Percentiles rank a stretch among this genome's conserved stretches.
Conservation (phyloP, 257 asterid genomes). For the Coffea eugenioides region DNA sequence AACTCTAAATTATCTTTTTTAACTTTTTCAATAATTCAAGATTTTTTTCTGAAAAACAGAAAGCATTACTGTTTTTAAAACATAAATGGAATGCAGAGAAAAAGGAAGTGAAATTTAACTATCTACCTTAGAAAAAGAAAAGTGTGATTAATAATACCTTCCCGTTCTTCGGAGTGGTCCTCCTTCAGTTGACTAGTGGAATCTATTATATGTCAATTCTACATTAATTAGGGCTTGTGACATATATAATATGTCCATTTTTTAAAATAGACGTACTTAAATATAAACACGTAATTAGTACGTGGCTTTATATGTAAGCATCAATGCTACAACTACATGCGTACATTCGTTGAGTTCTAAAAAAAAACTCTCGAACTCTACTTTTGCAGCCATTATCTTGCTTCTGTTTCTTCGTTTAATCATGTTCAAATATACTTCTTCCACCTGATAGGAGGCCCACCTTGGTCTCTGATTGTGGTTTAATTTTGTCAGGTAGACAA, state of each 20-base stretch:
- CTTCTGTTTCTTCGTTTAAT: background rate
- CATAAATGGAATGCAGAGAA: background rate
- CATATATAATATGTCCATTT: background rate
- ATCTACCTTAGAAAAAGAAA: background rate
- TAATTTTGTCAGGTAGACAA: conserved; percentile 5
- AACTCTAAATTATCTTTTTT: background rate
- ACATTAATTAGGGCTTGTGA: background rate
- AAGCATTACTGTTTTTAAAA: background rate
- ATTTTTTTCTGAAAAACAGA: background rate
- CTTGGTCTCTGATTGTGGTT: background rate
- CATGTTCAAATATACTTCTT: no score
- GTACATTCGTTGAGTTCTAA: background rate
- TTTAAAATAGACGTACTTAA: no score
- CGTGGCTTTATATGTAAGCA: no score
- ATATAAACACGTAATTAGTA: background rate
- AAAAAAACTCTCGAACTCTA: background rate
- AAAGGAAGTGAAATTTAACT: background rate
- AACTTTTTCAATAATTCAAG: background rate
- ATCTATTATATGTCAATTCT: background rate
- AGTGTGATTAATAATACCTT: background rate
- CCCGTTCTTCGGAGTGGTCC: background rate
- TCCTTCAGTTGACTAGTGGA: background rate
- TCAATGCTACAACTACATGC: no score
- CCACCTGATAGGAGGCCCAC: background rate
- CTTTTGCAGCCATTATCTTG: background rate